Conservation (phyloP, 2,329 filamentous ascomycete species). For the Macrophomina phaseolina region DNA sequence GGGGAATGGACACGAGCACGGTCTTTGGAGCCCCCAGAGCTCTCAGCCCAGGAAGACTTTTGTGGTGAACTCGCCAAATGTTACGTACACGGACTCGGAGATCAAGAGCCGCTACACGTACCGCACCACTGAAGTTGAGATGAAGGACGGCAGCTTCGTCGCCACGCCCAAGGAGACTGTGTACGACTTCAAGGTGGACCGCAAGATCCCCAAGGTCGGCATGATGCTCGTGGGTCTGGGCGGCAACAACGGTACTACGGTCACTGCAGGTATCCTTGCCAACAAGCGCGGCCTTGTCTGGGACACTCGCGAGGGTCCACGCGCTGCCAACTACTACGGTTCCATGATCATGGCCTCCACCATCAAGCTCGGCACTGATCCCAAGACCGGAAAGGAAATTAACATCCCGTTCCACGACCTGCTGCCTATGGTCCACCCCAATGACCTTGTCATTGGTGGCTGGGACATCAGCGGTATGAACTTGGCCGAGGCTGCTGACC, state of each 20-base stretch:
- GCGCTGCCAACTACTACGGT: slow-evolving; percentile 94
- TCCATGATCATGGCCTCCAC: slow-evolving; percentile 97
- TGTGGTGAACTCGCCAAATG: slow-evolving; percentile 89
- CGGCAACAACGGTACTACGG: slow-evolving; percentile 97
- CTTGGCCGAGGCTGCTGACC: slow-evolving; percentile 91
- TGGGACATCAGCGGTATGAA: slow-evolving; percentile 97
- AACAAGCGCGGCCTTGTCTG: slow-evolving; percentile 86
- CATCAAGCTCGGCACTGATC: slow-evolving; percentile 91
- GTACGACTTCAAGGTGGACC: slow-evolving; percentile 98
- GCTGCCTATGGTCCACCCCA: slow-evolving; percentile 95
- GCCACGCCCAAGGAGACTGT: slow-evolving; percentile 85
- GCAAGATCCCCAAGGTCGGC: slow-evolving; percentile 89
- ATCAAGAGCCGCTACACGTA: slow-evolving; percentile 97
- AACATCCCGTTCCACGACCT: slow-evolving; percentile 96
- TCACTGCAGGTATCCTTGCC: slow-evolving; percentile 95
- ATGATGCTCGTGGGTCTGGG: slow-evolving; percentile 98
- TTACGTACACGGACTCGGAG: slow-evolving; percentile 83
- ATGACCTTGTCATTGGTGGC: slow-evolving; percentile 91
- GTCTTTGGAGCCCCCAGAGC: slow-evolving; percentile 32
- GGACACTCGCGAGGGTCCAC: slow-evolving; percentile 91
- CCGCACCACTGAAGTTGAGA: slow-evolving; percentile 84
- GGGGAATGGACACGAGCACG: slow-evolving; percentile 49
- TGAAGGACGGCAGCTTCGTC: slow-evolving; percentile 76
- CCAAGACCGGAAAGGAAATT: slow-evolving; percentile 83
- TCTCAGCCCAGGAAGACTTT: slow-evolving; percentile 68